These are phyloP conservation scores for Colletotrichum simmondsii DNA, from an alignment of 2,329 filamentous ascomycete species.

Conservation along the genomic window DNA sequence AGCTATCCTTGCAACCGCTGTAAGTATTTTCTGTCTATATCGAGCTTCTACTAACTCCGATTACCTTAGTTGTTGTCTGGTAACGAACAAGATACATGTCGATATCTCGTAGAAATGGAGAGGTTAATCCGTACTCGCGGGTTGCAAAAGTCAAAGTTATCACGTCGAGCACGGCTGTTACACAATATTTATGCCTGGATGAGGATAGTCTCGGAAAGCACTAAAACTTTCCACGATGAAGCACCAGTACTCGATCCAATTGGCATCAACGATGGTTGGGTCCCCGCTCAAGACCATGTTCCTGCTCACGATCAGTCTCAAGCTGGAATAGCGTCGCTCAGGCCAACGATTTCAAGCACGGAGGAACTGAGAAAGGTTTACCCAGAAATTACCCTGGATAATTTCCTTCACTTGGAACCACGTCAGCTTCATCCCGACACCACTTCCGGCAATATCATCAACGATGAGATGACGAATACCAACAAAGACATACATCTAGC, in stretches of 20 bases:
- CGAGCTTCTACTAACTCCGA: neutral
- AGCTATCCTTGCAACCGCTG: slow-evolving; percentile 1
- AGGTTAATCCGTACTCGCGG: neutral
- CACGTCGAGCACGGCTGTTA: neutral
- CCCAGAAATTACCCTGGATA: neutral
- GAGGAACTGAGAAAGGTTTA: neutral
- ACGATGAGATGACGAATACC: neutral
- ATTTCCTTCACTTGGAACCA: slow-evolving; percentile 3
- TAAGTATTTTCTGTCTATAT: neutral
- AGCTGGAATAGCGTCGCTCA: neutral
- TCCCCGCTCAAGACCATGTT: too few species aligned
- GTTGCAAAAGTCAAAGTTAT: neutral
- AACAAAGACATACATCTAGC: neutral
- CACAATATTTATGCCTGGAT: slow-evolving; percentile 17
- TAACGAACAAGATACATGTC: neutral
- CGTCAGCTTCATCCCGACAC: neutral
- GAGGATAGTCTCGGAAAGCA: slow-evolving; percentile 11
- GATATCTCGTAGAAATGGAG: slow-evolving; percentile 7
- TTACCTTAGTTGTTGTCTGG: neutral
- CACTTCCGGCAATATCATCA: neutral
- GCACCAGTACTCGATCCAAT: too few species aligned
- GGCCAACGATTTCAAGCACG: neutral
- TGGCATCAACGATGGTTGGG: too few species aligned
- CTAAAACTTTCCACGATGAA: neutral
- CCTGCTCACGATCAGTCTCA: too few species aligned